Evolutionary conservation across 495 filamentous ascomycete genomes (phyloP), one percentile per base, ranked within the genome.

Genomic region (Penicillium canescens): DNA sequence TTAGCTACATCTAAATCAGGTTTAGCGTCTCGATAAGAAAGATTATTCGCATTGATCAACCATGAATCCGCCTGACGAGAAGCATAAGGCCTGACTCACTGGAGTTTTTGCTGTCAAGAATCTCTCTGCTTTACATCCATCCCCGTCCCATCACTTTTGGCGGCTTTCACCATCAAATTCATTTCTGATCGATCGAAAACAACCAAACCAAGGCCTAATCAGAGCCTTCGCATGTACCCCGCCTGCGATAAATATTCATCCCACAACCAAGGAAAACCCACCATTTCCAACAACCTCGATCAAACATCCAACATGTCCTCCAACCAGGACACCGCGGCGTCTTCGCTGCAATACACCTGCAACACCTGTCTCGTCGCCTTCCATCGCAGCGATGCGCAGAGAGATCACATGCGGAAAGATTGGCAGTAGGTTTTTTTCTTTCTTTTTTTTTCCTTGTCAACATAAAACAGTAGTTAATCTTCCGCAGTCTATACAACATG

Each of bases 341-440:
- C 63, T 7, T 82, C 87, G 20, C 88, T 96, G 69, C 92, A 93
- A 2, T 98, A 91, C 70, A 96, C 94, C 40, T 98, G 94, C 82
- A 98, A 98, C 75, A 90, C 93, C 28, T 98, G 94, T 61, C 91
- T 96, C 60, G 92, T 98, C 52, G 94, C 94, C 28, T 98, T 97
- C 74, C 86, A 93, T 61, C 88, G 87, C 66, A 88, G 87, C 66
- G 93, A 98, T 67, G 83, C 91, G n/a, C 94, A 98, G 70, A 83
- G 92, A 57, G 86, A 84, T 41, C 94, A 98, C 65, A 98, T 98
- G 92, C 91, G 92, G 62, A 91, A 84, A 60, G 94, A 98, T 70
- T 98, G 94, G 93, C 93, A 98, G 92, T 96, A 84, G 69, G 91
- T 50, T 40, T 55, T 46, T 16, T 12, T 39, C 12, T 41, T 46